Evolutionary conservation across 2,329 filamentous ascomycete species (phyloP), one percentile per base, ranked within the genome.

Genomic region (Sarocladium oryzae): DNA sequence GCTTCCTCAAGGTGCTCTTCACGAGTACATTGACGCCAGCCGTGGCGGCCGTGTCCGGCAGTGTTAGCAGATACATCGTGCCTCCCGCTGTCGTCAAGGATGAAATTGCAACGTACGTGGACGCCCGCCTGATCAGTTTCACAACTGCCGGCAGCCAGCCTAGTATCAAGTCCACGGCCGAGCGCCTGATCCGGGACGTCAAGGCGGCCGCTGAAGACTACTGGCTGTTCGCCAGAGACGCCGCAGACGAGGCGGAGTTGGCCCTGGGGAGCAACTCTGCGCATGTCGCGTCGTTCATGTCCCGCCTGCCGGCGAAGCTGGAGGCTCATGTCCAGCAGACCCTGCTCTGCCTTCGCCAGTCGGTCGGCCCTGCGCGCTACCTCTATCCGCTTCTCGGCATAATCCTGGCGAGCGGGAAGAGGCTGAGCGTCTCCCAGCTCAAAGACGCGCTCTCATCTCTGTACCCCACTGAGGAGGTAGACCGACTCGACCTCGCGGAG

Each of bases 1-100:
- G 8, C n/a, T 48, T 20, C n/a, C 24, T 48, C 3, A 48, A 48
- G 16, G 24, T 48, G 11, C 43, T 48, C n/a, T 48, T 48, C 43
- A 33, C 43, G 13, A 26, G 26, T 20, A 33, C 26, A 16, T n/a
- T 48, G 15, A 48, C 43, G 4, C 26, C 43, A 32, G 43, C 43
- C 15, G 33, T 33, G 26, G 26, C 26, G 4, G 43, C 43, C 11
- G 24, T 48, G 7, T 24, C 43, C 4, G 43, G 26, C 6, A 16
- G 16, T 20, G 43, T 30, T 15, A 18, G 26, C 33, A 9, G 43
- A 15, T 30, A 30, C 16, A 5, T 20, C n/a, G 43, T 48, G 3
- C n/a, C 43, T 9, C n/a, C 24, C 4, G 26, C 20, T 10, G 3
- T 32, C n/a, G 26, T 48, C 16, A 32, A 30, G 26, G 20, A 30